Conservation (phyloP, 192 early-diverging fungal species). For the Backusella circina region DNA sequence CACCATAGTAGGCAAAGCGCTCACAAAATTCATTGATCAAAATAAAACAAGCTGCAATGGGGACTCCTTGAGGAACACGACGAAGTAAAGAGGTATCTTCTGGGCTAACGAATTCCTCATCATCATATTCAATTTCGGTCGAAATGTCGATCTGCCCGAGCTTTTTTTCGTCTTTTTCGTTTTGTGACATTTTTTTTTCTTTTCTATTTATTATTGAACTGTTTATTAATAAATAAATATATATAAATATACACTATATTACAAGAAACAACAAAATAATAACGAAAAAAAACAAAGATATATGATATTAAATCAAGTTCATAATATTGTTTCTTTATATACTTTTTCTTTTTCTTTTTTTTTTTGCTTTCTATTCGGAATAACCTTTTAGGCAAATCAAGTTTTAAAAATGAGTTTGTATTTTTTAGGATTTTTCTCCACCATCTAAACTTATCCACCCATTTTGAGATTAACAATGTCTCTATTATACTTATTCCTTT, state of each 20-base stretch:
- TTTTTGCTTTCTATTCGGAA: too few species aligned
- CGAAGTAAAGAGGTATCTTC: constrained; percentile 10
- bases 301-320: not conserved
- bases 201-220: not conserved
- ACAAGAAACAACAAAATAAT: not conserved
- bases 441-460: not conserved
- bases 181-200: not conserved
- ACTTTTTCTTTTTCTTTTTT: not conserved
- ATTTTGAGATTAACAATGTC: not conserved
- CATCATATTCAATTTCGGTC: not conserved
- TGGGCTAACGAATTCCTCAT: not conserved
- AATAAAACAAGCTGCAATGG: constrained; percentile 50
- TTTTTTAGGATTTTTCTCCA: not conserved
- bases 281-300: not conserved
- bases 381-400: not conserved
- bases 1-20: constrained; percentile 61
- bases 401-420: not conserved
- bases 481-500: not conserved
- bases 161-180: not conserved
- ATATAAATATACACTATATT: not conserved
- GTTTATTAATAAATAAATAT: not conserved
- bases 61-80: constrained; percentile 46
- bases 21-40: constrained; percentile 58
- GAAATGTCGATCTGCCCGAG: not conserved
- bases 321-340: not conserved